These are phyloP conservation scores for Irpex rosettiformis DNA, from an alignment of 1,284 basidiomycete genomes.

Conservation along the genomic window DNA sequence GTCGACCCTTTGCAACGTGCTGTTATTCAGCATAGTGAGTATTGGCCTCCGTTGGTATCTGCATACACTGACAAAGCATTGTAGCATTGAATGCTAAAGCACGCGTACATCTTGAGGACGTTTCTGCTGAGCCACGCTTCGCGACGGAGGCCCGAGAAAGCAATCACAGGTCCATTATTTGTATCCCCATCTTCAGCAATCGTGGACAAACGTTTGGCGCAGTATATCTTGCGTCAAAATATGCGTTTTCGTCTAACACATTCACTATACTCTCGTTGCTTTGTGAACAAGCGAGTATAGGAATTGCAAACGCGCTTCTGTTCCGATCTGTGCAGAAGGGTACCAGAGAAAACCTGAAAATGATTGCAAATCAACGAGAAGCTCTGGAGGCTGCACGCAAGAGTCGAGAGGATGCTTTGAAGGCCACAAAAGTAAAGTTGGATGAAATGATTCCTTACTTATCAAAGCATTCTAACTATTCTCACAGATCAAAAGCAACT, in stretches of 20 bases:
- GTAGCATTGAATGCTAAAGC: slow-evolving; percentile 64
- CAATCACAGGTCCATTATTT: slow-evolving; percentile 55
- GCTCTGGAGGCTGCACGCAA: slow-evolving; percentile 63
- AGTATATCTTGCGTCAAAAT: slow-evolving; percentile 53
- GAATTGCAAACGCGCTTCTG: slow-evolving; percentile 66
- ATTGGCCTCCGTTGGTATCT: neutral
- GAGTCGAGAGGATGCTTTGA: slow-evolving; percentile 66
- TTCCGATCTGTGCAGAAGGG: slow-evolving; percentile 70
- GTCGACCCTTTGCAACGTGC: slow-evolving; percentile 59
- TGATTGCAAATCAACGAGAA: slow-evolving; percentile 65
- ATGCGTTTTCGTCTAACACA: slow-evolving; percentile 56
- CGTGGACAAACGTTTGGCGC: slow-evolving; percentile 59
- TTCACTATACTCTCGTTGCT: slow-evolving; percentile 61
- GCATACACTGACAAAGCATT: neutral
- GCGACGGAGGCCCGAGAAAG: slow-evolving; percentile 62
- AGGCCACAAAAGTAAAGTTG: slow-evolving; percentile 56
- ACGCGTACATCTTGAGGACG: slow-evolving; percentile 55
- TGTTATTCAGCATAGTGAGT: slow-evolving; percentile 60
- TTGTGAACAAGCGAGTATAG: slow-evolving; percentile 71
- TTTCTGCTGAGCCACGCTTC: slow-evolving; percentile 59
- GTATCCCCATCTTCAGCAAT: slow-evolving; percentile 68
- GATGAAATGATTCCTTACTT: neutral
- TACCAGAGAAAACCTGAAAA: slow-evolving; percentile 67
- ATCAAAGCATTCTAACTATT: neutral
- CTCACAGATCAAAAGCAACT: slow-evolving; percentile 68